Evolutionary conservation across 2,329 filamentous ascomycete genomes (phyloP), one percentile per base, ranked within the genome.

Genomic region (Cercospora citrullina): DNA sequence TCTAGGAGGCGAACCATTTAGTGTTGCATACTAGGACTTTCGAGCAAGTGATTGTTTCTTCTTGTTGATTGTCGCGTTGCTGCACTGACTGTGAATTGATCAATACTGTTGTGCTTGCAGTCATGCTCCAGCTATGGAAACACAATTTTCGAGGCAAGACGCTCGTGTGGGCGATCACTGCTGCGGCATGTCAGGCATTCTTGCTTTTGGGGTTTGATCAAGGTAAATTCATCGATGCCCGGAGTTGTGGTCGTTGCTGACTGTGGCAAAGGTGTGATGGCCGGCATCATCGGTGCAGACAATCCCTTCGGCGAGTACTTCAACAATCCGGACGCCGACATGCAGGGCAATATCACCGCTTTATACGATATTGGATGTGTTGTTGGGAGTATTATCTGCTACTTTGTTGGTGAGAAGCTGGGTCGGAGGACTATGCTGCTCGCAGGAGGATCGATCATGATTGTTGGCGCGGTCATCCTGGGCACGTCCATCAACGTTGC

Each of bases 311-410:
- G 64, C 23, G 42, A 42, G 33, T 48, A 66, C 28, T 63, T 59
- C 59, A 57, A 59, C 57, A 58, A 48, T 36, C 60, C 59, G 36
- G 33, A 63, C 14, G 33, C 57, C 5, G 31, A 62, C 26, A 62
- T 80, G 83, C 82, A 83, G 74, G 84, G 83, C 62, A 83, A 82
- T 65, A 82, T 86, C 18, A 84, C 82, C 1, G 79, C 84, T 16
- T 85, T 84, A 69, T 87, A 86, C 76, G 83, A 85, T 67, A 77
- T 85, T 39, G 84, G 84, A n/a, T 83, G 81, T 68, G 72, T 83
- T 0, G 68, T 80, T 18, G 81, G 81, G 5, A 80, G 81, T 3
- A 74, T 82, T 33, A 74, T 77, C 51, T 77, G 79, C 64, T 72
- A 83, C 2, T 53, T 74, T 5, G 77, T 77, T 28, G 81, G 81